These are phyloP conservation scores for Fraxinus baroniana DNA, from an alignment of 305 asterid species.

Conservation along the genomic window DNA sequence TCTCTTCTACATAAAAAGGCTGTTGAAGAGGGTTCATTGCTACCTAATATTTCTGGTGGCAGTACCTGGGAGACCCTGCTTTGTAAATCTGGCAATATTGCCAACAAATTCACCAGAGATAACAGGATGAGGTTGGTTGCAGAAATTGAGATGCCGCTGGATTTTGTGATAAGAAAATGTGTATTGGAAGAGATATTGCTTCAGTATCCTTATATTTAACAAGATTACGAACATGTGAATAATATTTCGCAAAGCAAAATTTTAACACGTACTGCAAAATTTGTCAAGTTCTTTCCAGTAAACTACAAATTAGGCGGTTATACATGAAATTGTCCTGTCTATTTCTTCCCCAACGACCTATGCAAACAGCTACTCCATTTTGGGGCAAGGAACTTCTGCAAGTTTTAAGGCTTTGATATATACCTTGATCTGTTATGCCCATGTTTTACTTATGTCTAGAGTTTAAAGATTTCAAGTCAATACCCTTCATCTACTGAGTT, in stretches of 20 bases:
- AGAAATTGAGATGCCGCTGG: constrained; percentile 80
- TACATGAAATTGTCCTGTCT: constrained; percentile 2
- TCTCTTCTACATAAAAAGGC: constrained; percentile 37
- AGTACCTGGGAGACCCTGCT: constrained; percentile 86
- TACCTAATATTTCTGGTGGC: constrained; percentile 53
- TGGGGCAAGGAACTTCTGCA: background rate
- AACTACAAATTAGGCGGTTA: constrained; percentile 7
- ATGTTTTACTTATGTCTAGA: constrained; percentile 4
- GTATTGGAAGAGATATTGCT: constrained; percentile 79
- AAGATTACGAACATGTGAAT: constrained; percentile 1
- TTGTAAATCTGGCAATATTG: constrained; percentile 46
- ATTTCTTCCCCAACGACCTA: constrained; percentile 15
- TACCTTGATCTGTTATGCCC: background rate
- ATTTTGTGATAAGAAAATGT: constrained; percentile 79
- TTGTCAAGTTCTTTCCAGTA: constrained; percentile 19
- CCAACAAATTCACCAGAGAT: constrained; percentile 34
- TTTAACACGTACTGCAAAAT: constrained; percentile 1
- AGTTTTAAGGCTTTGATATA: constrained; percentile 9
- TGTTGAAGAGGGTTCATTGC: constrained; percentile 29
- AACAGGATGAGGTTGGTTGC: constrained; percentile 43
- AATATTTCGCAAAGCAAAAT: background rate
- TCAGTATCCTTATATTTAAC: constrained; percentile 78
- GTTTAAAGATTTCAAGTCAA: background rate
- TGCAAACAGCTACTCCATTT: background rate
- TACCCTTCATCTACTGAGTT: background rate